These are phyloP conservation scores for Aspergillus olivimuriae DNA, from an alignment of 495 filamentous ascomycete genomes.

Conservation along the genomic window DNA sequence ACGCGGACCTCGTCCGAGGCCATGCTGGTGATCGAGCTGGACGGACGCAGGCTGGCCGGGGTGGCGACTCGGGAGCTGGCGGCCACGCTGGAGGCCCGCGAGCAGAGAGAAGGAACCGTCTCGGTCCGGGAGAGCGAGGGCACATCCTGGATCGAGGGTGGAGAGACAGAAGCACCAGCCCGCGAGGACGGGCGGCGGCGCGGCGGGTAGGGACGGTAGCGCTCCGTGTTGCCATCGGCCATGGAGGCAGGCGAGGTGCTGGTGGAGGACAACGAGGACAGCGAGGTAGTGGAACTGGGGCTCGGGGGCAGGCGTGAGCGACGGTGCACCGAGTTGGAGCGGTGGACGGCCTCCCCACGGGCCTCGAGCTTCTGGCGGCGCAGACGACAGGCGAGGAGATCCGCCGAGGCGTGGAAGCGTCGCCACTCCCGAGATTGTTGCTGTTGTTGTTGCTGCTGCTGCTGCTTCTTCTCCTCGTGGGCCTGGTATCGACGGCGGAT, in stretches of 20 bases:
- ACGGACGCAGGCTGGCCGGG: slow-evolving; percentile 36
- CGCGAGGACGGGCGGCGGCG: slow-evolving; percentile 33
- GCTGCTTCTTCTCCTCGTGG: slow-evolving; percentile 24
- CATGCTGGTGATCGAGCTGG: slow-evolving; percentile 28
- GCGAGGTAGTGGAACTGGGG: slow-evolving; percentile 27
- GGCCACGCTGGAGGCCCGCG: slow-evolving; percentile 44
- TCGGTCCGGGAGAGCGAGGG: slow-evolving; percentile 41
- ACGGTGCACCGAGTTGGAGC: slow-evolving; percentile 15
- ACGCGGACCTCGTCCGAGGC: slow-evolving; percentile 35
- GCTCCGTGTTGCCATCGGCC: slow-evolving; percentile 28
- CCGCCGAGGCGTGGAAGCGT: slow-evolving; percentile 35
- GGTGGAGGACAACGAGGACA: slow-evolving; percentile 15
- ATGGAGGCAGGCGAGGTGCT: slow-evolving; percentile 23
- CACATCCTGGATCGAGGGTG: slow-evolving; percentile 43
- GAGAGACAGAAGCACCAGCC: slow-evolving; percentile 40
- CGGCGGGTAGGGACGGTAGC: slow-evolving; percentile 29
- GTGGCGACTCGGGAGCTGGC: slow-evolving; percentile 35
- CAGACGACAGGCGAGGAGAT: slow-evolving; percentile 35
- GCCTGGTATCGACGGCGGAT: slow-evolving; percentile 52
- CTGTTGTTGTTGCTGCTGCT: slow-evolving; percentile 25
- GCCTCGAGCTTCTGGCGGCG: slow-evolving; percentile 37
- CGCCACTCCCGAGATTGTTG: slow-evolving; percentile 40
- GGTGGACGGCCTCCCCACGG: slow-evolving; percentile 19
- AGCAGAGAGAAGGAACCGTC: slow-evolving; percentile 38
- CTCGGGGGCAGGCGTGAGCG: slow-evolving; percentile 30